Evolutionary conservation across 2,329 filamentous ascomycete genomes (phyloP), one percentile per base, ranked within the genome.

Genomic region (Plenodomus lindquistii): DNA sequence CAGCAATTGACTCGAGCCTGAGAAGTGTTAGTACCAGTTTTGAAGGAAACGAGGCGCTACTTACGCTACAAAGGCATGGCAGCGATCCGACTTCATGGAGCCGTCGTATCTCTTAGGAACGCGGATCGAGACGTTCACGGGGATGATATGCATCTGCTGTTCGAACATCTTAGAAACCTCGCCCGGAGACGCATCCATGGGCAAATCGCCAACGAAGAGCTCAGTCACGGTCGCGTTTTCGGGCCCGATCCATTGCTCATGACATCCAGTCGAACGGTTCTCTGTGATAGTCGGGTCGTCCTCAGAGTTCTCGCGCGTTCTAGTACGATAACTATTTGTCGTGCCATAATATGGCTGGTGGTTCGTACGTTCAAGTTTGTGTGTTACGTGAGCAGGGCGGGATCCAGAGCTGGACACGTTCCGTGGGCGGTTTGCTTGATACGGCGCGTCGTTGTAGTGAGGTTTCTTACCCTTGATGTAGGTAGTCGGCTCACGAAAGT

Each of bases 241-340:
- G 5, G 63, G 63, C 2, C 66, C 69, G 34, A 72, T 72, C 59
- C 62, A 70, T 5, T 50, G 43, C 16, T 62, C 40, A 37, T 52
- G 38, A 21, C 69, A 71, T 5, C 67, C 67, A 41, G 37, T 42
- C 8, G 54, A 38, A 9, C 24, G 24, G 31, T 71, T 61, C 8
- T 56, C 42, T 24, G 48, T 59, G 9, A 65, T 57, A 1, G 20
- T 44, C 3, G 41, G 47, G 42, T 69, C 60, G 9, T 59, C 37
- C 5, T 63, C 58, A 19, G 24, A 21, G 10, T n/a, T 20, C 13
- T 46, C 38, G 29, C 39, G 34, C 17, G 40, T 37, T 37, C 18
- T 16, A 31, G 18, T 43, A 13, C 13, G 35, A 10, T 45, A 35
- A n/a, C 15, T n/a, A 16, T 50, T 44, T 10, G 51, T 48, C 31